Percentiles rank a stretch among this genome's conserved stretches.
These are phyloP conservation scores for Fusarium clavum DNA, from an alignment of 2,329 filamentous ascomycete species.

Conservation along the genomic window DNA sequence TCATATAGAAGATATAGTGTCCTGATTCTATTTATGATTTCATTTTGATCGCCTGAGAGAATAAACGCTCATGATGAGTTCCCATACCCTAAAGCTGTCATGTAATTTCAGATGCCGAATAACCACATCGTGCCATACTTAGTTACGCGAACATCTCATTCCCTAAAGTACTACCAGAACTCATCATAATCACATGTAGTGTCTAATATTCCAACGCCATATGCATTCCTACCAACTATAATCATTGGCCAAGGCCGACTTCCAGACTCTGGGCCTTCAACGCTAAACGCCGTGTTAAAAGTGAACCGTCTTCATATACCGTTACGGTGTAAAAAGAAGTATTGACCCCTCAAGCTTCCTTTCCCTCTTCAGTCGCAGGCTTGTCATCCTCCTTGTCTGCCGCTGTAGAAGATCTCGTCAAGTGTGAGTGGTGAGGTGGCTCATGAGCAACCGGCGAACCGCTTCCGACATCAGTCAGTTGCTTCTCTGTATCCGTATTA, in stretches of 20 bases:
- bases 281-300: constrained; percentile 32
- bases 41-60: background rate
- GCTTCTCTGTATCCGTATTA: constrained; percentile 58
- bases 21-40: background rate
- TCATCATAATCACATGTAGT: constrained; percentile 2
- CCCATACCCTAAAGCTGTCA: background rate
- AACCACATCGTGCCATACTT: background rate
- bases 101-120: background rate
- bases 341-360: constrained; percentile 25
- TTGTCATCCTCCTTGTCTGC: constrained; percentile 54
- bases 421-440: constrained; percentile 61
- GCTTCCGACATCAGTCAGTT: constrained; percentile 59
- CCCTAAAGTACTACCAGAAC: background rate
- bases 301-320: constrained; percentile 1
- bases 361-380: constrained; percentile 21
- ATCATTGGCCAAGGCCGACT: constrained; percentile 1
- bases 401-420: constrained; percentile 60
- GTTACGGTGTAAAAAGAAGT: background rate
- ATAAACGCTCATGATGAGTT: background rate
- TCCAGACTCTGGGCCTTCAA: constrained; percentile 2
- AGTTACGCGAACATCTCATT: background rate
- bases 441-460: constrained; percentile 53
- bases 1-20: no score
- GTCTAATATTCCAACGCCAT: constrained; percentile 23
- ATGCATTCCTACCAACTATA: constrained; percentile 3